phyloP scores from a whole-genome alignment of 352 stramenopile genomes.

The Globisporangium lucens region DNA sequence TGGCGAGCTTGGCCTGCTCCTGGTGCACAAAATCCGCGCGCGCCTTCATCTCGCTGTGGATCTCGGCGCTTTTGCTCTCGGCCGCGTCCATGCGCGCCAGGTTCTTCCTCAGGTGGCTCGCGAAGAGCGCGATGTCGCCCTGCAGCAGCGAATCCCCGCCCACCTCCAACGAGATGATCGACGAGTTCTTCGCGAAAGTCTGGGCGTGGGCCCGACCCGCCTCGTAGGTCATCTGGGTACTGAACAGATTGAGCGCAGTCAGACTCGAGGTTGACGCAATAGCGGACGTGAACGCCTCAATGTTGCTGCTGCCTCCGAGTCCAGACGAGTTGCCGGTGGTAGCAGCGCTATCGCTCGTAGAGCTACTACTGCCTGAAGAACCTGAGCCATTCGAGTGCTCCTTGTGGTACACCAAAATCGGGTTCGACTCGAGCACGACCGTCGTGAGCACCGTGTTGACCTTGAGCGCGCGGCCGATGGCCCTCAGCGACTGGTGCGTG shows the following conservation, averaged over 20 bases:
- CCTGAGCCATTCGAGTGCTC: slow-evolving; percentile 7
- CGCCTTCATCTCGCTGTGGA: slow-evolving; percentile 27
- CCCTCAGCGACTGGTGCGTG: slow-evolving; percentile 30
- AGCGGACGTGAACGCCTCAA: slow-evolving; percentile 40
- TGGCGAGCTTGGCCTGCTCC: slow-evolving; percentile 33
- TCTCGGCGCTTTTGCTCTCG: slow-evolving; percentile 23
- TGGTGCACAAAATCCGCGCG: slow-evolving; percentile 26
- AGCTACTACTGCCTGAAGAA: neutral
- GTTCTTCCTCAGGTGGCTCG: slow-evolving; percentile 42
- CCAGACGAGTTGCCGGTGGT: neutral
- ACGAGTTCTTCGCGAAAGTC: slow-evolving; percentile 45
- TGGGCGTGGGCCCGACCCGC: slow-evolving; percentile 38
- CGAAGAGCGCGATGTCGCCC: slow-evolving; percentile 43
- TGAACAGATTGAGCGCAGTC: slow-evolving; percentile 55
- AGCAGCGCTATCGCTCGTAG: neutral
- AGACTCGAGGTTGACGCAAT: slow-evolving; percentile 40
- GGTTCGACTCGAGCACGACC: slow-evolving; percentile 60
- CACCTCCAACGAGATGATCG: slow-evolving; percentile 50
- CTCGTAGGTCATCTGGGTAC: slow-evolving; percentile 52
- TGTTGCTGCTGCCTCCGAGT: slow-evolving; percentile 15
- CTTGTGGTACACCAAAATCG: slow-evolving; percentile 33
- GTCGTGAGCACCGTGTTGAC: slow-evolving; percentile 49
- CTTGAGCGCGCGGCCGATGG: slow-evolving; percentile 37
- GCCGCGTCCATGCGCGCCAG: slow-evolving; percentile 26
- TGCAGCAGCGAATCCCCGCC: slow-evolving; percentile 43